Evolutionary conservation across 257 asterid species (phyloP).

Genomic region (Phtheirospermum japonicum): DNA sequence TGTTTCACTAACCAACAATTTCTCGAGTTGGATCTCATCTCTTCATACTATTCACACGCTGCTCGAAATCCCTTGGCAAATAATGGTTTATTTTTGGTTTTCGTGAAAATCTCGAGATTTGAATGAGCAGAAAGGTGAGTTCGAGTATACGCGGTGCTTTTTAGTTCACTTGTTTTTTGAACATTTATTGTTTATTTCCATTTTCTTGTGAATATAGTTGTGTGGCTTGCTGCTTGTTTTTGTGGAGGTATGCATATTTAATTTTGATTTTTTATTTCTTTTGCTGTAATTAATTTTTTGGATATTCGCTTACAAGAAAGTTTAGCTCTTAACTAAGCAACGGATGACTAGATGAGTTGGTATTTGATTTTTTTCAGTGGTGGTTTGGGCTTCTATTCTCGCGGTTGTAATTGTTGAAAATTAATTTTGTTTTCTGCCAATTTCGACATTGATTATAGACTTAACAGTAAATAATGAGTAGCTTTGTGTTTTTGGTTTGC

Average conservation of each 20-base stretch:
- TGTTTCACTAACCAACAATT: neutral
- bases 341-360: neutral
- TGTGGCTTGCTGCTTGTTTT: neutral
- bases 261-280: neutral
- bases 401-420: neutral
- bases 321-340: neutral
- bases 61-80: slow-evolving; percentile 3
- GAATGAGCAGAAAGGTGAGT: slow-evolving; percentile 9
- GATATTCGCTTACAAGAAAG: too few relatives aligned
- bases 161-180: neutral
- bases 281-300: too few relatives aligned
- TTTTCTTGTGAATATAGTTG: neutral
- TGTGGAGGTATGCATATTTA: neutral
- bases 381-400: slow-evolving; percentile 1
- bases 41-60: neutral
- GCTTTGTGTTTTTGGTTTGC: neutral
- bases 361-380: neutral
- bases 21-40: slow-evolving; percentile 16
- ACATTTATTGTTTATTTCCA: neutral
- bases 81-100: slow-evolving; percentile 3
- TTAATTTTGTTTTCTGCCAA: neutral
- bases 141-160: neutral
- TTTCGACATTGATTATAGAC: neutral
- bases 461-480: too few relatives aligned
- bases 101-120: slow-evolving; percentile 15